Evolutionary conservation across 2,329 filamentous ascomycete genomes (phyloP), one percentile per base, ranked within the genome.

Genomic region (Dactylellina cionopaga): DNA sequence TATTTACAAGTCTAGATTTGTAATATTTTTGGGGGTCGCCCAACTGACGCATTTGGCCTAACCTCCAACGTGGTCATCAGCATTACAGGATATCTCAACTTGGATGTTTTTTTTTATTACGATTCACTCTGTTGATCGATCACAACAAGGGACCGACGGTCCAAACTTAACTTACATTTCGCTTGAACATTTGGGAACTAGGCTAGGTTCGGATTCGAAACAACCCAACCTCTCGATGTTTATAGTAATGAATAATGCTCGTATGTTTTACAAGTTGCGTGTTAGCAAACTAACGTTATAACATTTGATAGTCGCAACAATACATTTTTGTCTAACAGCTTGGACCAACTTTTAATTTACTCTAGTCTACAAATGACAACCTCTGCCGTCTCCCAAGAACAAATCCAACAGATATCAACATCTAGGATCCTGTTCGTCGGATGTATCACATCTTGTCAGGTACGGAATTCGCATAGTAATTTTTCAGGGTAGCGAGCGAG

Each of bases 371-470:
- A 54, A 27, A 54, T 65, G 6, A 43, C 10, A 39, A 22, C 13
- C 35, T 44, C 43, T 35, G 29, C 33, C 55, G 19, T 27, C 3
- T 52, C 25, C 33, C n/a, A n/a, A n/a, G 17, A 44, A 19, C 39
- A 35, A 27, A 46, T 29, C 41, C 51, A 58, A 63, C 58, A n/a
- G 22, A 4, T 22, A 24, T 52, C 43, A 59, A 59, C 44, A 31
- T 17, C 35, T 5, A 47, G 19, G 29, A 47, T 51, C 29, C 19
- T 56, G 58, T 71, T 63, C 58, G 49, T 44, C 47, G 52, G 9
- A 33, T 46, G 49, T 46, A 19, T 35, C 15, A 25, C 6, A 17
- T 72, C 27, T 41, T 43, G 68, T 55, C 59, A 65, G 68, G 59
- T 54, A 65, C 59, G 7, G 17, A n/a, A 33, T 46, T 52, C 29